phyloP scores from a whole-genome alignment of 768 basidiomycete genomes.

The Xanthoconium stramineum region DNA sequence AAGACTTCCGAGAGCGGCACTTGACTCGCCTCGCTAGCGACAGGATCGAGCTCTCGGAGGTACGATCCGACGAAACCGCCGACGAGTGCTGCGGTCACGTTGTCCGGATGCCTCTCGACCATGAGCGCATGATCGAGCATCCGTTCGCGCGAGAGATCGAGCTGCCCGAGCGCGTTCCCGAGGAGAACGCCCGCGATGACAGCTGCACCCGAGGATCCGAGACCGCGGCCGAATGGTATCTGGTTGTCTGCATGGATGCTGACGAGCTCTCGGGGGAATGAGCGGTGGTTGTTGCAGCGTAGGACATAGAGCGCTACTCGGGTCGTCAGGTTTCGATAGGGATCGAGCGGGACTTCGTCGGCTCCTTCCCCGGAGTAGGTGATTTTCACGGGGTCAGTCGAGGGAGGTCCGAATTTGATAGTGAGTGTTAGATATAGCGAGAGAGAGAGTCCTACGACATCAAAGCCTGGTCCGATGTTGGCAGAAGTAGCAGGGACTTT shows the following conservation, averaged over 20 bases:
- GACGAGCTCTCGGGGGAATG: constrained; percentile 70
- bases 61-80: constrained; percentile 98
- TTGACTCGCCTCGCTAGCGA: constrained; percentile 77
- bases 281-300: constrained; percentile 74
- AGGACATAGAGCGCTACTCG: constrained; percentile 97
- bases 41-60: constrained; percentile 81
- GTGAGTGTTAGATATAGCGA: constrained; percentile 79
- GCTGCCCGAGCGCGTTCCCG: constrained; percentile 75
- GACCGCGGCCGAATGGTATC: constrained; percentile 96
- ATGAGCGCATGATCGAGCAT: constrained; percentile 95
- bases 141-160: constrained; percentile 65
- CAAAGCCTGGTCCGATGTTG: constrained; percentile 98
- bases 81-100: constrained; percentile 94
- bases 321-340: constrained; percentile 96
- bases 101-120: constrained; percentile 99
- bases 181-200: constrained; percentile 96
- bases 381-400: constrained; percentile 56
- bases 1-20: constrained; percentile 95
- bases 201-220: constrained; percentile 98
- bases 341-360: constrained; percentile 84
- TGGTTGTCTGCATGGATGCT: constrained; percentile 81
- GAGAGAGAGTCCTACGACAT: constrained; percentile 97
- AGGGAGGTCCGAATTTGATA: constrained; percentile 43
- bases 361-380: constrained; percentile 88
- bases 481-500: constrained; percentile 95